Conservation (phyloP, 495 filamentous ascomycete genomes). For the Acidiella bohemica region DNA sequence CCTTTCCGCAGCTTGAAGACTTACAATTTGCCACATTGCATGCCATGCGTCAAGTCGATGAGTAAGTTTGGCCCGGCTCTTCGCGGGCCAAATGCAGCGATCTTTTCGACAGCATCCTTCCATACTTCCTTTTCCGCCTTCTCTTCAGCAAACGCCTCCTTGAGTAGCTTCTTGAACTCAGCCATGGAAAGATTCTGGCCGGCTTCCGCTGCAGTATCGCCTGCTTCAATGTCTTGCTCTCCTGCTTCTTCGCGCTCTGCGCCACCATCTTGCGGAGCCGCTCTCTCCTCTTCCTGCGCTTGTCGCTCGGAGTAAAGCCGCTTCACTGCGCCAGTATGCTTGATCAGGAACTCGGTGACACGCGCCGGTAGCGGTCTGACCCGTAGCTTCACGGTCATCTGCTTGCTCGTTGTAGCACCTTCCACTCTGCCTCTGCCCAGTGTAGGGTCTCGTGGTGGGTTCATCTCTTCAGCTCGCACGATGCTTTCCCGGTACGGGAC, state of each 20-base stretch:
- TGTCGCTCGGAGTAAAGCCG: slow-evolving; percentile 57
- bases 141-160: slow-evolving; percentile 49
- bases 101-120: slow-evolving; percentile 63
- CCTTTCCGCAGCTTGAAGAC: too few relatives aligned
- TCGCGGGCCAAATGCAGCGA: slow-evolving; percentile 78
- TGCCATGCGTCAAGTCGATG: slow-evolving; percentile 64
- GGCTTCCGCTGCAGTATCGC: slow-evolving; percentile 36
- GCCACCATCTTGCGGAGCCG: slow-evolving; percentile 1
- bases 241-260: slow-evolving; percentile 27
- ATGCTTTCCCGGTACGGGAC: slow-evolving; percentile 94
- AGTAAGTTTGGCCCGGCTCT: slow-evolving; percentile 80
- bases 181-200: slow-evolving; percentile 47
- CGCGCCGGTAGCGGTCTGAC: slow-evolving; percentile 63
- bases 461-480: slow-evolving; percentile 76
- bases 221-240: slow-evolving; percentile 37
- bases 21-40: slow-evolving; percentile 63
- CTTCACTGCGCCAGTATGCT: slow-evolving; percentile 67
- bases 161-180: slow-evolving; percentile 64
- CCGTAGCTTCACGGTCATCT: slow-evolving; percentile 63
- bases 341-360: slow-evolving; percentile 74
- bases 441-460: slow-evolving; percentile 70
- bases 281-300: slow-evolving; percentile 31
- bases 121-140: slow-evolving; percentile 58
- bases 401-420: slow-evolving; percentile 65
- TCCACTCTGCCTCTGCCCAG: slow-evolving; percentile 74